Percentiles rank a stretch among this genome's conserved stretches.
phyloP scores from a whole-genome alignment of 2,329 filamentous ascomycete genomes.

The Neofusicoccum parvum region DNA sequence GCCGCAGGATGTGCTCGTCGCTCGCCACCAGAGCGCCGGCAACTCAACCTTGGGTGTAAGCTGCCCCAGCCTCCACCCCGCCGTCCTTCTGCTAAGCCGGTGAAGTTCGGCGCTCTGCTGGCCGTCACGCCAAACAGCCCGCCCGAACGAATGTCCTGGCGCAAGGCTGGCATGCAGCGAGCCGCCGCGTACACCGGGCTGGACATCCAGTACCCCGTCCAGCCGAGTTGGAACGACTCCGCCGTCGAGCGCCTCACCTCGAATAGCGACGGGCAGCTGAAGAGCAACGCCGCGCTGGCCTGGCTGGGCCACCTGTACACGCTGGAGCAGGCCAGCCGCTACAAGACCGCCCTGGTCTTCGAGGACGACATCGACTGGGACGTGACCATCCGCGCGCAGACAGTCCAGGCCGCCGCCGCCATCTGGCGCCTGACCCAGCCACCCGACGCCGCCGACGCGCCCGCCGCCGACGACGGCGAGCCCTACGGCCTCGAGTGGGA shows the following conservation, averaged over 20 bases:
- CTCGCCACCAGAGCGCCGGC: too few species aligned
- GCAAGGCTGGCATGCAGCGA: slow-evolving; percentile 13
- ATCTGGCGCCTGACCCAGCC: slow-evolving; percentile 17
- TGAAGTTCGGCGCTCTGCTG: slow-evolving; percentile 15
- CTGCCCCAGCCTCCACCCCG: too few species aligned
- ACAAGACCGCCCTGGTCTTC: slow-evolving; percentile 24
- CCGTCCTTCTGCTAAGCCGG: too few species aligned
- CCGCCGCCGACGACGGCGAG: neutral
- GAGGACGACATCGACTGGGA: slow-evolving; percentile 30
- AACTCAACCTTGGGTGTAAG: too few species aligned
- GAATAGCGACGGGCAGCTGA: neutral
- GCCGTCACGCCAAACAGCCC: slow-evolving; percentile 14
- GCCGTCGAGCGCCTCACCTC: neutral
- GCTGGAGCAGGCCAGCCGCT: neutral
- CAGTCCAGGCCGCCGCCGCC: slow-evolving; percentile 25
- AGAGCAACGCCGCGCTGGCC: neutral
- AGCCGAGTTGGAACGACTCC: neutral
- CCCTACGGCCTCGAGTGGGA: slow-evolving; percentile 41
- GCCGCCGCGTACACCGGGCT: slow-evolving; percentile 19
- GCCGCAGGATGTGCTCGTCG: too few species aligned
- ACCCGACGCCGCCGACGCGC: too few species aligned
- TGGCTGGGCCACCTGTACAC: slow-evolving; percentile 21
- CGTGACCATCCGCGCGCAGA: slow-evolving; percentile 24
- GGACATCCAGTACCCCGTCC: slow-evolving; percentile 12
- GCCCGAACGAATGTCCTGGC: neutral